phyloP scores from a whole-genome alignment of 2,329 filamentous ascomycete species.

The Venturia nashicola region DNA sequence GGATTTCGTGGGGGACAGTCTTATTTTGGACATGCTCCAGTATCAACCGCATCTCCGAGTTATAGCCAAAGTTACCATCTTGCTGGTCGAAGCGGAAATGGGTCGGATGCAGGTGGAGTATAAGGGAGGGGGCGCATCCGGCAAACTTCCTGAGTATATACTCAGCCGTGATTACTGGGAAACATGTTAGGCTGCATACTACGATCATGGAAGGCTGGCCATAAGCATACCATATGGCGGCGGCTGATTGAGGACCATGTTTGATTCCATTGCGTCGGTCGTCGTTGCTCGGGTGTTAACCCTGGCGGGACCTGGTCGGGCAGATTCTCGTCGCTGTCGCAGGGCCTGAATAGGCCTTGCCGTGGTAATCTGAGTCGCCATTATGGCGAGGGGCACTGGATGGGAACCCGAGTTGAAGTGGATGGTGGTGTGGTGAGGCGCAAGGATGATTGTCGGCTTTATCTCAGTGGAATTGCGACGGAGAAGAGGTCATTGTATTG shows the following conservation, averaged over 20 bases:
- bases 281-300: slow-evolving; percentile 18
- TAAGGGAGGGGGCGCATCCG: slow-evolving; percentile 63
- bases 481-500: neutral
- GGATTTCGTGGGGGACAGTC: slow-evolving; percentile 79
- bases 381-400: slow-evolving; percentile 15
- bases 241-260: slow-evolving; percentile 3
- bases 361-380: slow-evolving; percentile 20
- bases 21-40: slow-evolving; percentile 64
- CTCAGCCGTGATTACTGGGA: slow-evolving; percentile 50
- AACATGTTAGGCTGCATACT: neutral
- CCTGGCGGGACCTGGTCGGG: slow-evolving; percentile 22
- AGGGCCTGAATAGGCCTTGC: slow-evolving; percentile 28
- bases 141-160: slow-evolving; percentile 77
- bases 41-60: slow-evolving; percentile 75
- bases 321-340: slow-evolving; percentile 21
- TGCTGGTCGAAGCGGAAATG: slow-evolving; percentile 92
- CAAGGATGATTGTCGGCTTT: neutral
- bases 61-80: slow-evolving; percentile 83
- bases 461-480: neutral
- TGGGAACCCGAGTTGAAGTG: neutral
- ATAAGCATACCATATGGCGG: neutral
- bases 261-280: slow-evolving; percentile 13
- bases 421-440: neutral
- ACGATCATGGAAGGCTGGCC: neutral
- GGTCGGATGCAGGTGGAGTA: slow-evolving; percentile 71